Conservation (phyloP, 495 filamentous ascomycete species). For the Achaetomiella virescens region DNA sequence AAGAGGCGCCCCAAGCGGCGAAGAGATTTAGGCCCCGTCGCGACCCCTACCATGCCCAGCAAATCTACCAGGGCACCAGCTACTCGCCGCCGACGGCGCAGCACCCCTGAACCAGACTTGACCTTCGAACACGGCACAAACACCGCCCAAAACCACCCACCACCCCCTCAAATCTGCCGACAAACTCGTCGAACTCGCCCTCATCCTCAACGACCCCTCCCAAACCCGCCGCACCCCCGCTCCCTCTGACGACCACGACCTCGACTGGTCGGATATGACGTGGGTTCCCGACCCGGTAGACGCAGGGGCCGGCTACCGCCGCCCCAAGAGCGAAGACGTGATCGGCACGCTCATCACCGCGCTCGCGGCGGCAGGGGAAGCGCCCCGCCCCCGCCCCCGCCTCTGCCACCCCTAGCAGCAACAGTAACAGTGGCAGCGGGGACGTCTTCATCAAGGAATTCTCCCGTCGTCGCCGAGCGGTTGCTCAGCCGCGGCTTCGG, state of each 20-base stretch:
- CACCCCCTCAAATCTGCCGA: not conserved
- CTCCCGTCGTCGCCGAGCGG: constrained; percentile 75
- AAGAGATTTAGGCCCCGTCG: constrained; percentile 2
- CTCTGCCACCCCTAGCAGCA: too few species aligned
- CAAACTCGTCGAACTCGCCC: constrained; percentile 66
- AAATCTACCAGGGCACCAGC: constrained; percentile 3
- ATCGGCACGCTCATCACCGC: constrained; percentile 82
- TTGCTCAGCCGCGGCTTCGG: constrained; percentile 47
- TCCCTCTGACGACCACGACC: constrained; percentile 55
- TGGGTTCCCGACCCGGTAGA: constrained; percentile 93
- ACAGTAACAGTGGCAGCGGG: constrained; percentile 51
- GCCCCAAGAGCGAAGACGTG: constrained; percentile 84
- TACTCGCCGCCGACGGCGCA: not conserved
- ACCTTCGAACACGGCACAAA: not conserved
- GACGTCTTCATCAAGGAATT: constrained; percentile 93
- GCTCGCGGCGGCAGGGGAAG: constrained; percentile 33
- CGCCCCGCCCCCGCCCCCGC: too few species aligned
- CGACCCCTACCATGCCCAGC: constrained; percentile 12
- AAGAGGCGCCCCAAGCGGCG: not conserved
- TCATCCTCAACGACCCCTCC: constrained; percentile 60
- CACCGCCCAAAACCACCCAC: not conserved
- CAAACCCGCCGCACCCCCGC: constrained; percentile 38
- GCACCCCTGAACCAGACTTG: not conserved
- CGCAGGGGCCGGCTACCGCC: constrained; percentile 83
- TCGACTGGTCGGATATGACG: constrained; percentile 83